phyloP scores from a whole-genome alignment of 345 rosid genomes.

The Citrus hindsii region DNA sequence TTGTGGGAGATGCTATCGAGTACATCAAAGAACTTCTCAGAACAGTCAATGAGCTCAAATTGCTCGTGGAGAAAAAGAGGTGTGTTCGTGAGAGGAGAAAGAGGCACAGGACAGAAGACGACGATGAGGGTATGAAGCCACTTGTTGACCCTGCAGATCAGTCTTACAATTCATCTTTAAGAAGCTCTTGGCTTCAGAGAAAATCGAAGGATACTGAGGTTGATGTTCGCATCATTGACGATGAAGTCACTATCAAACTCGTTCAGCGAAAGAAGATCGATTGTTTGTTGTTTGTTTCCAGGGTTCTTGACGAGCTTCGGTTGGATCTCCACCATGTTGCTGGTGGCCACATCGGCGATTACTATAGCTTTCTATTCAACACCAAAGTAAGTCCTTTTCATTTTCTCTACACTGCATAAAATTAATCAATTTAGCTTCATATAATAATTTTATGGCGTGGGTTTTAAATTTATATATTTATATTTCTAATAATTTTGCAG shows the following conservation, averaged over 20 bases:
- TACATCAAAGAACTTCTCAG: slow-evolving; percentile 73
- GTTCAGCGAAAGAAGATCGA: slow-evolving; percentile 78
- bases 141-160: slow-evolving; percentile 41
- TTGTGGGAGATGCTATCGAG: slow-evolving; percentile 73
- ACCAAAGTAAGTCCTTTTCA: slow-evolving; percentile 51
- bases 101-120: slow-evolving; percentile 42
- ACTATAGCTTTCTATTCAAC: slow-evolving; percentile 72
- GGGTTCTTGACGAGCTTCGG: slow-evolving; percentile 72
- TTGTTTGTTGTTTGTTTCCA: slow-evolving; percentile 70
- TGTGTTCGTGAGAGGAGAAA: slow-evolving; percentile 50
- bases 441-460: not conserved
- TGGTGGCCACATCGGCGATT: slow-evolving; percentile 85
- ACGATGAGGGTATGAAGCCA: slow-evolving; percentile 46
- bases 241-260: slow-evolving; percentile 83
- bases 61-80: slow-evolving; percentile 74
- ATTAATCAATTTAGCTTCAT: not conserved
- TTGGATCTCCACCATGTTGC: slow-evolving; percentile 84
- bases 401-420: not conserved
- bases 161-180: slow-evolving; percentile 46
- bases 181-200: slow-evolving; percentile 91
- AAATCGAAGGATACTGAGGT: slow-evolving; percentile 83
- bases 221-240: slow-evolving; percentile 79
- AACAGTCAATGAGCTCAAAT: slow-evolving; percentile 66
- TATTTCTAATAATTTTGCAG: slow-evolving; percentile 16
- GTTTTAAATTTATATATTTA: not conserved